phyloP scores from a whole-genome alignment of 192 early-diverging fungal genomes.

The Backusella luteola region DNA sequence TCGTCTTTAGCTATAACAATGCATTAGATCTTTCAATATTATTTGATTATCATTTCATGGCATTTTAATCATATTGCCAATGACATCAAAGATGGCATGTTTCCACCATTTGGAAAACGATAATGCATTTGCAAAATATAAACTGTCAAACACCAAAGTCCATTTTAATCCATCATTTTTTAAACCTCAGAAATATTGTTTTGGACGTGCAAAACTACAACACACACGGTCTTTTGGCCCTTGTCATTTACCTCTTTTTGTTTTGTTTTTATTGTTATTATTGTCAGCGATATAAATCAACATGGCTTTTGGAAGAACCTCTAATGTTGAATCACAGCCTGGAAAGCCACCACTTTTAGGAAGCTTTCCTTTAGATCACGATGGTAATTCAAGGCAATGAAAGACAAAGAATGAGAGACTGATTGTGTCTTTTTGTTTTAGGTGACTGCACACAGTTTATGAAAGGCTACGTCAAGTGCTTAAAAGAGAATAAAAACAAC shows the following conservation, averaged over 20 bases:
- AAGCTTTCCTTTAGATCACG: conserved; percentile 89
- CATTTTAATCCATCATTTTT: neutral
- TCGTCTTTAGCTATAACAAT: too few relatives aligned
- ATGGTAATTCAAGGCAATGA: conserved; percentile 40
- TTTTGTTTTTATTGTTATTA: neutral
- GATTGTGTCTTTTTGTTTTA: conserved; percentile 12
- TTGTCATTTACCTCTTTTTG: neutral
- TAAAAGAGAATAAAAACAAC: conserved; percentile 69
- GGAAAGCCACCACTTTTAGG: conserved; percentile 81
- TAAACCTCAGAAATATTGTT: neutral
- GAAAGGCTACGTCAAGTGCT: conserved; percentile 76
- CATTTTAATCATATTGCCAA: neutral
- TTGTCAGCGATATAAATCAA: conserved; percentile 6
- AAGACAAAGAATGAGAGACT: neutral
- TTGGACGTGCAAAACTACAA: neutral
- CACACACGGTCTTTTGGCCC: neutral
- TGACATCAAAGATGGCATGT: neutral
- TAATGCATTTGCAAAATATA: neutral
- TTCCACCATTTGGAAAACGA: neutral
- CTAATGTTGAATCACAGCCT: conserved; percentile 60
- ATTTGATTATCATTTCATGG: neutral
- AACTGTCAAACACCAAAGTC: neutral
- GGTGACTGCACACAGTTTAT: conserved; percentile 83
- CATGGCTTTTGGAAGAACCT: conserved; percentile 79
- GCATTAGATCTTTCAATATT: neutral